phyloP scores from a whole-genome alignment of 768 basidiomycete genomes.

The Tylopilus balloui region DNA sequence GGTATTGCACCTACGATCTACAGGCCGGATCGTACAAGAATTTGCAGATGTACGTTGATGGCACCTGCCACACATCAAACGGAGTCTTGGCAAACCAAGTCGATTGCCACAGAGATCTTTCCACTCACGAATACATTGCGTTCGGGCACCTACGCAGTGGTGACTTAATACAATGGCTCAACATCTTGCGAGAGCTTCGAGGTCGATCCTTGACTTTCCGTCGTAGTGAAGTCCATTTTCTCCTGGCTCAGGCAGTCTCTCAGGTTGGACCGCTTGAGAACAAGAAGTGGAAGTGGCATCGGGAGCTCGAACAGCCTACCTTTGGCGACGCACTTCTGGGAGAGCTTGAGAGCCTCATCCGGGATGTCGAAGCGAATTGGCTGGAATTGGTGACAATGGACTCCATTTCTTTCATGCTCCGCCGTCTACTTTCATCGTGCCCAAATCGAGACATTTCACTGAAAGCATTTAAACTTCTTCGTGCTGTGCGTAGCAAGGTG shows the following conservation, averaged over 20 bases:
- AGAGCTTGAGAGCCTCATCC: conserved; percentile 30
- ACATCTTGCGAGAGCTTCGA: conserved; percentile 41
- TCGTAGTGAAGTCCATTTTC: conserved; percentile 35
- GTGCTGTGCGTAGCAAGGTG: conserved; percentile 27
- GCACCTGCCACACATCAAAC: neutral
- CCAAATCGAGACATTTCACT: conserved; percentile 7
- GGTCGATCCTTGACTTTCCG: conserved; percentile 36
- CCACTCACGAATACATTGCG: conserved; percentile 28
- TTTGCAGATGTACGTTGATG: conserved; percentile 31
- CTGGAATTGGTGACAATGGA: conserved; percentile 28
- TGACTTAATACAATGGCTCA: conserved; percentile 44
- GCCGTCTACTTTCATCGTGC: conserved; percentile 34
- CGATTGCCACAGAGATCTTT: conserved; percentile 37
- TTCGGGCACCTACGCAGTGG: conserved; percentile 41
- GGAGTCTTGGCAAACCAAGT: conserved; percentile 37
- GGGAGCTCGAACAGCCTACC: conserved; percentile 6
- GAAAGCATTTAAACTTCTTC: conserved; percentile 26
- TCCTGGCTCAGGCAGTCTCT: conserved; percentile 41
- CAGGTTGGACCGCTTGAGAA: conserved; percentile 34
- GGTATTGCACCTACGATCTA: conserved; percentile 28
- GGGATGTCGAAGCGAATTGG: conserved; percentile 39
- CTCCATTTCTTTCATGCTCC: conserved; percentile 31
- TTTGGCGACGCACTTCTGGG: conserved; percentile 28
- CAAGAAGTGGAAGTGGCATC: conserved; percentile 8
- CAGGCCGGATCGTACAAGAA: conserved; percentile 29